Evolutionary conservation across 2,329 filamentous ascomycete genomes (phyloP).

Genomic region (Cercospora sp.): DNA sequence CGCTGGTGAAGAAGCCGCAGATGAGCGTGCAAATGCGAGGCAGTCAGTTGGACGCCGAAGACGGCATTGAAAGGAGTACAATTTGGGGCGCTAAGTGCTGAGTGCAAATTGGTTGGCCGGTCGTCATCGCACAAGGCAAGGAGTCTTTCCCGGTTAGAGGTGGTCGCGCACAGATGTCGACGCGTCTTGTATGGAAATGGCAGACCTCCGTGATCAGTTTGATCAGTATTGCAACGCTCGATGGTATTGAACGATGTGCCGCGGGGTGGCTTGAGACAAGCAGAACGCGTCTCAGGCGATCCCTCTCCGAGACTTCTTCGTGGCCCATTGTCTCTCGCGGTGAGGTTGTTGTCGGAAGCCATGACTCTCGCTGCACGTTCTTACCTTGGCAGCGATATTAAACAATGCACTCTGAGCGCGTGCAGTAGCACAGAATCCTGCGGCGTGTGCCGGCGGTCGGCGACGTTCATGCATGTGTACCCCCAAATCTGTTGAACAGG

Average conservation of each 20-base stretch:
- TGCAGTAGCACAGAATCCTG: conserved; percentile 2
- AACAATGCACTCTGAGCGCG: background rate
- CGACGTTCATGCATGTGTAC: conserved; percentile 7
- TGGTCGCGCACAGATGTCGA: background rate
- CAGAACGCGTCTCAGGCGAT: conserved; percentile 1
- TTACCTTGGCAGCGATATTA: background rate
- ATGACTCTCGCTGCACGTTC: background rate
- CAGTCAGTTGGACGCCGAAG: conserved; percentile 31
- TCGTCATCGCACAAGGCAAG: conserved; percentile 12
- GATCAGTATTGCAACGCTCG: background rate
- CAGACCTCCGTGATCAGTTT: background rate
- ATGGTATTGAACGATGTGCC: background rate
- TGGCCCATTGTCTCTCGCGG: background rate
- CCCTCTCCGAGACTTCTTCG: background rate
- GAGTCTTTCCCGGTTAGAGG: background rate
- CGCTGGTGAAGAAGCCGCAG: conserved; percentile 42
- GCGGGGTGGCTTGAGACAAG: conserved; percentile 1
- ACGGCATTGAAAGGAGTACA: conserved; percentile 34
- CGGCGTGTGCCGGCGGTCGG: background rate
- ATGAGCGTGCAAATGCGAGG: conserved; percentile 39
- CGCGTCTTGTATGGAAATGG: background rate
- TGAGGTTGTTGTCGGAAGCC: background rate
- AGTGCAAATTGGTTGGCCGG: conserved; percentile 17
- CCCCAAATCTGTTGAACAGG: conserved; percentile 5
- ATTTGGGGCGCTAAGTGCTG: conserved; percentile 26